Base-by-base conservation (phyloP, 1,284 basidiomycete genomes). In the Microbotryum scabiosae region DNA sequence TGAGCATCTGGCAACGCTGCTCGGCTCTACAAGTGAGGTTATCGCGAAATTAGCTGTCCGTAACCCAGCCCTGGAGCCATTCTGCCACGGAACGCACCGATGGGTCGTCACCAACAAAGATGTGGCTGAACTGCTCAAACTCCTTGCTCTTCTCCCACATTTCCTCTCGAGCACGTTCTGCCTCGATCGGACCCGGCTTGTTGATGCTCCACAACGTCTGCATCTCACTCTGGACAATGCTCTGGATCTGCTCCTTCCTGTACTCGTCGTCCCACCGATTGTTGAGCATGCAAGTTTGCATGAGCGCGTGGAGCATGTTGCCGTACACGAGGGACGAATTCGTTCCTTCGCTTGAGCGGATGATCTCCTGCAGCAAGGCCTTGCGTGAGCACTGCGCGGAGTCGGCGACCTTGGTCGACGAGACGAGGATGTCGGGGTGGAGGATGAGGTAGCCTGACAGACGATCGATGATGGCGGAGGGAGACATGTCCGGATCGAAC, bases 401-500 rank as follows among this genome's bases (percentile, higher is more conserved):
- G 62, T 84, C 87, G 4, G 90, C 85, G 25, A 96, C 83, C 0
- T 87, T 82, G 0, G 92, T 94, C 46, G 90, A 86, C 1, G 92
- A 92, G 51, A 96, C 75, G 54, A 97, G 85, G 50, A 89, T 76
- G 74, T 97, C 93, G 2, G 92, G 92, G 71, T 96, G 89, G 49
- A 85, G 84, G 63, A 97, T 85, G 59, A 96, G 60, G 58, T 75
- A 63, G 54, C 53, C 61, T 32, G 79, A 78, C 18, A 82, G 78
- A 6, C 81, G 82, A 52, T 88, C 78, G 3, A 76, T 75, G 49
- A 87, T 84, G 74, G 74, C n/a, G 74, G 74, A 70, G 32, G 64
- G 56, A 46, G 28, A 14, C 1, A 70, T 68, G 73, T 30, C 74
- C 16, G 51, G 6, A 68, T 61, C 49, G 41, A 76, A 69, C 5